These are phyloP conservation scores for Lactifluus pinguis DNA, from an alignment of 768 basidiomycete species.

Conservation along the genomic window DNA sequence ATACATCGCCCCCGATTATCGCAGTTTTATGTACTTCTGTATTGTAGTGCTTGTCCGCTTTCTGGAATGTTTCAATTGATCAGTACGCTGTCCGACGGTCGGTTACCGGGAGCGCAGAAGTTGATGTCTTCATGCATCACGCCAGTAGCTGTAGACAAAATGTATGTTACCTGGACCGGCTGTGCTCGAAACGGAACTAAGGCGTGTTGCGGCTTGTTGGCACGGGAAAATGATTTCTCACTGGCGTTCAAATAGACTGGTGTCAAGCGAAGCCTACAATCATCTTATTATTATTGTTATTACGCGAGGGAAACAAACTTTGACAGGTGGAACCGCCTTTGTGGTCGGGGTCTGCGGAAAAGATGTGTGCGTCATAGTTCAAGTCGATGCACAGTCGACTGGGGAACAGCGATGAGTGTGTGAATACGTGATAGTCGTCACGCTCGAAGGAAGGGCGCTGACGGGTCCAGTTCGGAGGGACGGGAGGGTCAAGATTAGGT, in stretches of 20 bases:
- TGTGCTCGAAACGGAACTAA: neutral
- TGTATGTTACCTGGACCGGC: neutral
- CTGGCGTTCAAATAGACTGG: no score
- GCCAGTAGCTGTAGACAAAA: neutral
- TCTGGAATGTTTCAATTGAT: slow-evolving; percentile 15
- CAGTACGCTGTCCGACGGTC: neutral
- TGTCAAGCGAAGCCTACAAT: neutral
- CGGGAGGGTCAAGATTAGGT: neutral
- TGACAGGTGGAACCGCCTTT: neutral
- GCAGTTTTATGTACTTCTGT: slow-evolving; percentile 27
- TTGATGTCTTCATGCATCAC: neutral
- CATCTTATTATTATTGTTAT: neutral
- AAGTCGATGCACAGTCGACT: no score
- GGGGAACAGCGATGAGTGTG: neutral
- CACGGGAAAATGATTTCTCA: neutral
- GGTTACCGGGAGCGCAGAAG: neutral
- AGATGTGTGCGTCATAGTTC: neutral
- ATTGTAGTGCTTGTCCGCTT: slow-evolving; percentile 24
- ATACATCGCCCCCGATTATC: slow-evolving; percentile 19
- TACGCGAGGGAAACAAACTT: neutral
- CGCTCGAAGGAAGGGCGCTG: neutral
- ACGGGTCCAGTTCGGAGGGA: neutral
- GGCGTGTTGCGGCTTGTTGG: neutral
- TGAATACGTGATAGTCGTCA: no score
- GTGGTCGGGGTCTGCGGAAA: no score